phyloP scores from a whole-genome alignment of 768 basidiomycete species.

The Pleurotus platypus region DNA sequence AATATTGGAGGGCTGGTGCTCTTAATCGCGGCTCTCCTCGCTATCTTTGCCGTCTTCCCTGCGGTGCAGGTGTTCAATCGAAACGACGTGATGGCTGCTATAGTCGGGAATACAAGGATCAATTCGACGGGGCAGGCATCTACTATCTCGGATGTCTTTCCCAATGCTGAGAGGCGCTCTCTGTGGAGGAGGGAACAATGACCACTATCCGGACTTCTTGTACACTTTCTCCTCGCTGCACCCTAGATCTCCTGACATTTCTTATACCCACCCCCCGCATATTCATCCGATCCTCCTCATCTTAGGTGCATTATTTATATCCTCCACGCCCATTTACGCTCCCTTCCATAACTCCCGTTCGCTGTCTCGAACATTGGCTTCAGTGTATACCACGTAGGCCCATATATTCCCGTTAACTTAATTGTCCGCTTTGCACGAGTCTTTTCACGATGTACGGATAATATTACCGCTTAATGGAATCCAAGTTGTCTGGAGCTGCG shows the following conservation, averaged over 20 bases:
- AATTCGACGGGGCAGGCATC: constrained; percentile 65
- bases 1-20: constrained; percentile 66
- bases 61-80: constrained; percentile 42
- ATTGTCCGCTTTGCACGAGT: too few relatives aligned
- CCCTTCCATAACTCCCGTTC: too few relatives aligned
- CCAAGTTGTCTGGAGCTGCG: too few relatives aligned
- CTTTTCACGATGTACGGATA: too few relatives aligned
- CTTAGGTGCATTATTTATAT: too few relatives aligned
- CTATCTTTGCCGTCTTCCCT: constrained; percentile 77
- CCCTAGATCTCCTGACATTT: neutral
- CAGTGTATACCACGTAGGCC: too few relatives aligned
- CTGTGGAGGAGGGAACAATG: neutral
- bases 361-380: too few relatives aligned
- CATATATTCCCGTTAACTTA: too few relatives aligned
- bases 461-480: too few relatives aligned
- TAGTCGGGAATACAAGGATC: constrained; percentile 55
- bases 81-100: constrained; percentile 32
- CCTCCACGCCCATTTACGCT: too few relatives aligned
- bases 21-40: constrained; percentile 54
- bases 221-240: neutral
- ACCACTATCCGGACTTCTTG: too few relatives aligned
- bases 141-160: neutral
- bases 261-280: neutral
- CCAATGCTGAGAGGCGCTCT: neutral
- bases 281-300: too few relatives aligned